phyloP scores from a whole-genome alignment of 768 basidiomycete genomes.

The Pisolithus sp. region DNA sequence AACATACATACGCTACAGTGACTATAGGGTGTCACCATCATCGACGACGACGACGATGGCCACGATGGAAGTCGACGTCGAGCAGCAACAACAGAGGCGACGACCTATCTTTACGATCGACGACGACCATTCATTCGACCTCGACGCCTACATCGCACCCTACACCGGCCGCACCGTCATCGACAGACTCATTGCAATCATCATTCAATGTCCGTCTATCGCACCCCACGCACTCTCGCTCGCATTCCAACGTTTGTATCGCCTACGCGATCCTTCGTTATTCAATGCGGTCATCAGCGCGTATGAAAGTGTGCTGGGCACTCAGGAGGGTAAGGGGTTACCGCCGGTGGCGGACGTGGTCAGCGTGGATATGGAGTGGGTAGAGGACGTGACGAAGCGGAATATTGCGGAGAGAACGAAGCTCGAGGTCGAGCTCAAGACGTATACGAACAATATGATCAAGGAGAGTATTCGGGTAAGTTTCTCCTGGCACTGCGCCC shows the following conservation, averaged over 20 bases:
- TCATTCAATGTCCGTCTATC: slow-evolving; percentile 56
- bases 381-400: slow-evolving; percentile 57
- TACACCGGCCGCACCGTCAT: slow-evolving; percentile 80
- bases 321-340: slow-evolving; percentile 30
- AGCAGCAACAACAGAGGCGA: not conserved
- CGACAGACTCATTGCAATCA: slow-evolving; percentile 68
- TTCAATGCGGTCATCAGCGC: slow-evolving; percentile 45
- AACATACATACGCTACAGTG: too few species aligned
- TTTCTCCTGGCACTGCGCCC: slow-evolving; percentile 7
- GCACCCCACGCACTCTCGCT: slow-evolving; percentile 68
- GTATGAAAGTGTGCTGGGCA: slow-evolving; percentile 43
- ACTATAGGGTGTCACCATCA: too few species aligned
- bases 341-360: slow-evolving; percentile 45
- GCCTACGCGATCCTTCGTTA: slow-evolving; percentile 62
- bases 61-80: too few species aligned
- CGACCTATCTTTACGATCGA: slow-evolving; percentile 46
- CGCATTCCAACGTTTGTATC: slow-evolving; percentile 56
- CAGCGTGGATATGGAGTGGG: slow-evolving; percentile 61
- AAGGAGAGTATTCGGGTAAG: slow-evolving; percentile 94
- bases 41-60: too few species aligned
- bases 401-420: slow-evolving; percentile 71
- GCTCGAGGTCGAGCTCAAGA: slow-evolving; percentile 91
- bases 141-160: slow-evolving; percentile 70
- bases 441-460: slow-evolving; percentile 94
- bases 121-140: slow-evolving; percentile 81